Conservation (phyloP, 1,284 basidiomycete species). For the Ganoderma lingzhi region DNA sequence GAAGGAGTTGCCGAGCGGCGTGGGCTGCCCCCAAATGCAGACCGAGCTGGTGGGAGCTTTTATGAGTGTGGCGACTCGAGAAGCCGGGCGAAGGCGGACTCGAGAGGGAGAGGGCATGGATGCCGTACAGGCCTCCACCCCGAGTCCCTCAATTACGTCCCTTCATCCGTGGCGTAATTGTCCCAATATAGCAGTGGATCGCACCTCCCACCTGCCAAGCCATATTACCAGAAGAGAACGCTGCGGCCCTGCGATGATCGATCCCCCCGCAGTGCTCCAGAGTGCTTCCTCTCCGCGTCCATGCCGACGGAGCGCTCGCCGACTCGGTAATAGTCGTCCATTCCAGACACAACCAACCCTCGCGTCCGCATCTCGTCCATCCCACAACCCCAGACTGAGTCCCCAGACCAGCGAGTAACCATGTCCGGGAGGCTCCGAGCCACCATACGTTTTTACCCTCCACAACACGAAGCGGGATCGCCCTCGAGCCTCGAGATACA, state of each 20-base stretch:
- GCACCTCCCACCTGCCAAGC: not conserved
- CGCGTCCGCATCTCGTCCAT: not conserved
- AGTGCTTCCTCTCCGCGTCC: not conserved
- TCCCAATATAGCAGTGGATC: not conserved
- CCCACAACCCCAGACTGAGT: not conserved
- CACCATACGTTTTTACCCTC: not conserved
- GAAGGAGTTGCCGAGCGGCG: not conserved
- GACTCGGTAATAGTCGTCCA: not conserved
- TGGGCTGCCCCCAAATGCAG: not conserved
- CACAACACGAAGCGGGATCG: not conserved
- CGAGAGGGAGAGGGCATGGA: not conserved
- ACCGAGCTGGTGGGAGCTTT: not conserved
- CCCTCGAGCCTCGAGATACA: not conserved
- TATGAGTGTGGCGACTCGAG: not conserved
- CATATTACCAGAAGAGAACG: not conserved
- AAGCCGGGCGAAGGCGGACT: not conserved
- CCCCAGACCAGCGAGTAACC: not conserved
- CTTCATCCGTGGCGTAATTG: not conserved
- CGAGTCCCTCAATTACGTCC: not conserved
- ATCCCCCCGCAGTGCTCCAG: not conserved
- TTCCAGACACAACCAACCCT: not conserved
- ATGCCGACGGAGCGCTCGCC: not conserved
- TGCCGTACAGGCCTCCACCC: not conserved
- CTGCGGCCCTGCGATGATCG: not conserved
- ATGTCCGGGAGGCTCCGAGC: not conserved